Conservation (phyloP, 1,139 yeast genomes). For the Magnusiomyces sp. region DNA sequence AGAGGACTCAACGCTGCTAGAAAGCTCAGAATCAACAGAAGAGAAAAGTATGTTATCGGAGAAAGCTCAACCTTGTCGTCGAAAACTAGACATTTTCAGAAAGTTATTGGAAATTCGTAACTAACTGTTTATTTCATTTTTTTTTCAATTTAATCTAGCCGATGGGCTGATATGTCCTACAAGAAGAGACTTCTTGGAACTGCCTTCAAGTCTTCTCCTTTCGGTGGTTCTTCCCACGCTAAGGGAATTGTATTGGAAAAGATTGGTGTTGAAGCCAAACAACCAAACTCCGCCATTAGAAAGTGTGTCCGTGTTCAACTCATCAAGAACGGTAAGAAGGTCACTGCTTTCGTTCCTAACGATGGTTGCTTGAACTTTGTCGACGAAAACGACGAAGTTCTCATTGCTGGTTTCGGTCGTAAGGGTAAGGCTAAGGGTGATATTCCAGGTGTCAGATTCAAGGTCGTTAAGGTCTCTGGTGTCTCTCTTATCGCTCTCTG, state of each 20-base stretch:
- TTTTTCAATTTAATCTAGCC: conserved; percentile 37
- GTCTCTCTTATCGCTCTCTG: conserved; percentile 98
- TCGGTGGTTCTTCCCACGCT: conserved; percentile 99
- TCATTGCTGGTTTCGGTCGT: conserved; percentile 99
- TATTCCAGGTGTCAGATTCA: conserved; percentile 99
- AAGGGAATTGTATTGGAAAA: conserved; percentile 99
- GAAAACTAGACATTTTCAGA: too few species aligned
- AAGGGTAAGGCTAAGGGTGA: conserved; percentile 99
- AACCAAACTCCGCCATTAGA: conserved; percentile 98
- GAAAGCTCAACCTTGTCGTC: too few species aligned
- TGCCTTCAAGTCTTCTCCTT: conserved; percentile 99
- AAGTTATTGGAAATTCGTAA: too few species aligned
- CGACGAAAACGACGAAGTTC: conserved; percentile 99
- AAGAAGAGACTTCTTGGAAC: conserved; percentile 99
- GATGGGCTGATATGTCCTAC: conserved; percentile 99
- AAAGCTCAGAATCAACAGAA: conserved; percentile 99
- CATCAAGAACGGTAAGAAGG: conserved; percentile 99
- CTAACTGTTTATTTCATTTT: too few species aligned
- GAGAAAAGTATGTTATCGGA: conserved; percentile 64
- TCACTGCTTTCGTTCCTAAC: conserved; percentile 99
- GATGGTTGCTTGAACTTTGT: conserved; percentile 99
- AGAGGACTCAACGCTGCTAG: conserved; percentile 99
- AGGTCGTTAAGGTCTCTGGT: conserved; percentile 99
- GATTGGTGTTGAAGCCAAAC: conserved; percentile 99
- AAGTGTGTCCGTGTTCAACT: conserved; percentile 99